Evolutionary conservation across 352 stramenopile genomes (phyloP).

Genomic region (Phytophthora podocarpi): DNA sequence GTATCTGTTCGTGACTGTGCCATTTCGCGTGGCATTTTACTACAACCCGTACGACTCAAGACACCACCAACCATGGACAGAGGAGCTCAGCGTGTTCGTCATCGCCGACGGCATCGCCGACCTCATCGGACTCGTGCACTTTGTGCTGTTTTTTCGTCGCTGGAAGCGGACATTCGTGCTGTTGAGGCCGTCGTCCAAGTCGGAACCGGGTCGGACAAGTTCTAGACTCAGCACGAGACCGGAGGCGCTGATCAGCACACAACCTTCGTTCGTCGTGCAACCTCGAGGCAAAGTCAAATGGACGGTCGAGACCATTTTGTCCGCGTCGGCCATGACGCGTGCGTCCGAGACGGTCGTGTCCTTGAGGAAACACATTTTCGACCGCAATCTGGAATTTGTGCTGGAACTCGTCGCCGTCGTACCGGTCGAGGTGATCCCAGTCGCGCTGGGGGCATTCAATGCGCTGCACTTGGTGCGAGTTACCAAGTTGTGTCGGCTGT

Average conservation of each 20-base stretch:
- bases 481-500: slow-evolving; percentile 62
- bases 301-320: slow-evolving; percentile 51
- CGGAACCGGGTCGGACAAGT: too few species aligned
- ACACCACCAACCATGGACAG: slow-evolving; percentile 36
- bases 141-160: slow-evolving; percentile 40
- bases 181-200: too few species aligned
- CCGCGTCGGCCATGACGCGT: slow-evolving; percentile 7
- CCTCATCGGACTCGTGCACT: slow-evolving; percentile 47
- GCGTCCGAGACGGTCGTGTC: neutral
- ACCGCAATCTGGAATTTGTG: slow-evolving; percentile 31
- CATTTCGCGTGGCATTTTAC: slow-evolving; percentile 19
- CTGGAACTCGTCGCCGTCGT: slow-evolving; percentile 57
- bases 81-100: slow-evolving; percentile 44
- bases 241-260: too few species aligned
- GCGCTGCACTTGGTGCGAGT: slow-evolving; percentile 59
- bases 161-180: too few species aligned
- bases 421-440: slow-evolving; percentile 53
- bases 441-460: slow-evolving; percentile 44
- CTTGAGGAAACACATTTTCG: slow-evolving; percentile 24
- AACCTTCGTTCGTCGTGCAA: neutral
- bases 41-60: neutral
- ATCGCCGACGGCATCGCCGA: slow-evolving; percentile 51
- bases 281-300: slow-evolving; percentile 38
- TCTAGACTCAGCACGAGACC: too few species aligned
- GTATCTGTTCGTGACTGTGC: slow-evolving; percentile 23